Base-by-base conservation (phyloP, 495 filamentous ascomycete genomes). In the Hypoxylon subgilvum region DNA sequence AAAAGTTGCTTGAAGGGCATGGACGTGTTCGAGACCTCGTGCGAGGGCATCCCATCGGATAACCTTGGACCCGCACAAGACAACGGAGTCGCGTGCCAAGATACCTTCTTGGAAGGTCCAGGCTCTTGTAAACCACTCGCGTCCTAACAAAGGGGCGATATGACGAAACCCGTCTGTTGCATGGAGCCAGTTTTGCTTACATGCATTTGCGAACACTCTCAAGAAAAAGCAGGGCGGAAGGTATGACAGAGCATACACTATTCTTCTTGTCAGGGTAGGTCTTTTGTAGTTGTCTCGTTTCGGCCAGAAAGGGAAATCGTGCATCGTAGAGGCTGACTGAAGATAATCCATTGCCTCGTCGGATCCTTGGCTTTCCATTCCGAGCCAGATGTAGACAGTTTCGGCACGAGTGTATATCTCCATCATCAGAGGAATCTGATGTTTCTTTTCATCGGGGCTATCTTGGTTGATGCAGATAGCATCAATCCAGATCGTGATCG, bases 341-440 rank as follows among this genome's bases (percentile, higher is more conserved):
- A 38, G 16, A 18, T 14, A 38, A 4, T 38, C 16, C 13, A 38
- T 38, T 3, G 34, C 34, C 3, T 14, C 18, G 4, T 2, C 2
- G 4, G 18, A 3, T 13, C 5, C 34, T 4, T 4, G 13, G 1
- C 13, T 3, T 14, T 38, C 34, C 4, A 4, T 9, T 18, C 34
- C 34, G 60, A 44, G 22, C 47, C 54, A 19, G 54, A 50, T 6
- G 14, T 38, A 38, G 2, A 38, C 34, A 4, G 5, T 9, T 14
- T 38, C 34, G 5, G 69, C 53, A 1, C 50, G 23, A 10, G 60
- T 65, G 44, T 69, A 71, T 9, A 71, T 31, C 43, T 69, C 42
- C 6, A 57, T 55, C 69, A 71, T 71, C 6, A 61, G 22, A 12
- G 64, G 40, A 7, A 71, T 56, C 44, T 68, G 62, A 6, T 32